Evolutionary conservation across 352 stramenopile species (phyloP).

Genomic region (Pythium brachiatum): DNA sequence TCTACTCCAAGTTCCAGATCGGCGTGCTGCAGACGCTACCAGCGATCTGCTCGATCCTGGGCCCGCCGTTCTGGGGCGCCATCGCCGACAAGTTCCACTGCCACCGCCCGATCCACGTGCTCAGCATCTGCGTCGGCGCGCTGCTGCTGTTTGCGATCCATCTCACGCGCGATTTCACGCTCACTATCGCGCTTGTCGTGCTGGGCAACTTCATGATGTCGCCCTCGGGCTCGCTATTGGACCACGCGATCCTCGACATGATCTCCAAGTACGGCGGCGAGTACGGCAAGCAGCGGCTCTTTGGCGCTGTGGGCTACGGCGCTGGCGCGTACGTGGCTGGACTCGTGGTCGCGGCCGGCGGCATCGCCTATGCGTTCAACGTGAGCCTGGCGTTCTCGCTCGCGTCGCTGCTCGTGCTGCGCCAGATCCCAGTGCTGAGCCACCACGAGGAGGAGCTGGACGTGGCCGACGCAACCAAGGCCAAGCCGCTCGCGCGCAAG

Average conservation of each 20-base stretch:
- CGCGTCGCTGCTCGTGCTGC: slow-evolving; percentile 59
- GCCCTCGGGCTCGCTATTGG: slow-evolving; percentile 60
- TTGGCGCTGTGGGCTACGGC: slow-evolving; percentile 71
- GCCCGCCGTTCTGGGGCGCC: slow-evolving; percentile 70
- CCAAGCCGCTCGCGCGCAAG: slow-evolving; percentile 13
- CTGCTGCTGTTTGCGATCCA: slow-evolving; percentile 59
- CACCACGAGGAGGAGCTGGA: slow-evolving; percentile 21
- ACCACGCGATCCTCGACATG: slow-evolving; percentile 69
- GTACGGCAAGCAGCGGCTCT: slow-evolving; percentile 83
- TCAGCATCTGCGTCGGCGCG: slow-evolving; percentile 54
- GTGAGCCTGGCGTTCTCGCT: slow-evolving; percentile 50
- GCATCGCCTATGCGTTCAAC: slow-evolving; percentile 81
- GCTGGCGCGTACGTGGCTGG: slow-evolving; percentile 65
- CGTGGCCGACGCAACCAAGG: background rate
- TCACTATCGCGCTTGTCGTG: slow-evolving; percentile 49
- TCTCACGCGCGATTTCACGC: slow-evolving; percentile 51
- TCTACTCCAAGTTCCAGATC: slow-evolving; percentile 77
- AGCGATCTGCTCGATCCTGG: slow-evolving; percentile 59
- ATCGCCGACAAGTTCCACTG: slow-evolving; percentile 63
- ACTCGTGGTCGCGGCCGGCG: slow-evolving; percentile 47
- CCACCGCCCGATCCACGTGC: slow-evolving; percentile 61
- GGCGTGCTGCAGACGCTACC: slow-evolving; percentile 69
- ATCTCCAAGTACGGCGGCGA: slow-evolving; percentile 66
- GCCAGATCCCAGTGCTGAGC: slow-evolving; percentile 53
- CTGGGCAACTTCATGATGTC: slow-evolving; percentile 62